These are phyloP conservation scores for Alternaria consortialis DNA, from an alignment of 2,329 filamentous ascomycete species.

Conservation along the genomic window DNA sequence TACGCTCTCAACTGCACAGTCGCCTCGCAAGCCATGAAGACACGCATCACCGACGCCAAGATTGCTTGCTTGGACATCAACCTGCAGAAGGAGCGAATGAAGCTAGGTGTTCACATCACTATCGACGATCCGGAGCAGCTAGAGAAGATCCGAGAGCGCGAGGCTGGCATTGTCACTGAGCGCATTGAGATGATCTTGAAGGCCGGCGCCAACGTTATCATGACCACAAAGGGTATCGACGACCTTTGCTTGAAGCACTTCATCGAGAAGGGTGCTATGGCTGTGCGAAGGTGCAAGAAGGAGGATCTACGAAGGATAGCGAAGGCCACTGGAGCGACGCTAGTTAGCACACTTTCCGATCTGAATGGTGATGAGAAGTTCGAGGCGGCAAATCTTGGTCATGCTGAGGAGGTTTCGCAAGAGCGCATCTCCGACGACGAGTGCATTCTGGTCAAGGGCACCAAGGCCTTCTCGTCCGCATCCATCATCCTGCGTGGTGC, in stretches of 20 bases:
- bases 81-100: slow-evolving; percentile 98
- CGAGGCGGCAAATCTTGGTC: slow-evolving; percentile 85
- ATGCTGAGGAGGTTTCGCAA: slow-evolving; percentile 95
- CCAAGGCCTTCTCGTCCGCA: slow-evolving; percentile 90
- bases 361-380: slow-evolving; percentile 98
- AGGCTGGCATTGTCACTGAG: slow-evolving; percentile 92
- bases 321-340: slow-evolving; percentile 91
- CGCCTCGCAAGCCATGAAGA: slow-evolving; percentile 97
- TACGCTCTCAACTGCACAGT: slow-evolving; percentile 99
- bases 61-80: slow-evolving; percentile 98
- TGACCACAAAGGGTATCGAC: slow-evolving; percentile 98
- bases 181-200: slow-evolving; percentile 97
- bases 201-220: slow-evolving; percentile 91
- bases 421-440: slow-evolving; percentile 99
- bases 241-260: slow-evolving; percentile 95
- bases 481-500: slow-evolving; percentile 95
- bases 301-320: slow-evolving; percentile 96
- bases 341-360: slow-evolving; percentile 93
- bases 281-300: slow-evolving; percentile 96
- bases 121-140: slow-evolving; percentile 97
- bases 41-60: slow-evolving; percentile 89
- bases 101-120: slow-evolving; percentile 97
- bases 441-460: slow-evolving; percentile 95
- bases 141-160: slow-evolving; percentile 93
- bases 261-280: slow-evolving; percentile 94